A percentile compares a stretch with the other conserved stretches of the same genome.
phyloP scores from a whole-genome alignment of 305 asterid genomes.

The Fraxinus platypoda region DNA sequence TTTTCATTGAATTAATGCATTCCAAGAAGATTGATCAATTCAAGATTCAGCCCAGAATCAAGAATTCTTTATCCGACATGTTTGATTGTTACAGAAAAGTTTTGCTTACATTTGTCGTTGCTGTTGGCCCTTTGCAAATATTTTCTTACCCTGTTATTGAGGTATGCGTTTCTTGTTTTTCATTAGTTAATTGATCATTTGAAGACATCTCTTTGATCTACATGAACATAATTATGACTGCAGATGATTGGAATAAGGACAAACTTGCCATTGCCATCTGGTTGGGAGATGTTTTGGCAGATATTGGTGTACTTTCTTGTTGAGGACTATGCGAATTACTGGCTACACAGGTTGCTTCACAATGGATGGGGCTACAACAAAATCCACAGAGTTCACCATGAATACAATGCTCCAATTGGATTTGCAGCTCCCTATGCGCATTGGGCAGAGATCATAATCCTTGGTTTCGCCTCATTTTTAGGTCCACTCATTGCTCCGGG shows the following conservation, averaged over 20 bases:
- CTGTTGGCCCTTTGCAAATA: constrained; percentile 64
- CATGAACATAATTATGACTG: neutral
- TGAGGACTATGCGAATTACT: constrained; percentile 73
- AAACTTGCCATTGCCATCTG: constrained; percentile 63
- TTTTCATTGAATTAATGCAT: constrained; percentile 43
- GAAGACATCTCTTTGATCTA: neutral
- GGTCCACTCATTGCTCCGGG: constrained; percentile 14
- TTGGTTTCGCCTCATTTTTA: constrained; percentile 63
- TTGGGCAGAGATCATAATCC: constrained; percentile 68
- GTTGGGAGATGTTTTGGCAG: constrained; percentile 50
- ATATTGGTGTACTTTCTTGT: constrained; percentile 56
- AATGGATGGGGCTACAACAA: constrained; percentile 61
- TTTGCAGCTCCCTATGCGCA: constrained; percentile 85
- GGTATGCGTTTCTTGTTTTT: constrained; percentile 28
- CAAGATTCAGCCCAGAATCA: constrained; percentile 69
- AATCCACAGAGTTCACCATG: constrained; percentile 74
- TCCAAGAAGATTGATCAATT: constrained; percentile 39
- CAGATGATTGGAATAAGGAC: constrained; percentile 72
- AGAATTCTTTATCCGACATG: constrained; percentile 48
- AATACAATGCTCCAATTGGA: constrained; percentile 65
- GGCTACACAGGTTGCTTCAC: constrained; percentile 77
- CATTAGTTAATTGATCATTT: neutral
- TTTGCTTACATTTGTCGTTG: constrained; percentile 39
- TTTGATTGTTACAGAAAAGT: constrained; percentile 51
- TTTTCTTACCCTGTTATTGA: constrained; percentile 55